Evolutionary conservation across 176 grass and related monocot species (phyloP).

Genomic region (Rhynchospora tenuis): DNA sequence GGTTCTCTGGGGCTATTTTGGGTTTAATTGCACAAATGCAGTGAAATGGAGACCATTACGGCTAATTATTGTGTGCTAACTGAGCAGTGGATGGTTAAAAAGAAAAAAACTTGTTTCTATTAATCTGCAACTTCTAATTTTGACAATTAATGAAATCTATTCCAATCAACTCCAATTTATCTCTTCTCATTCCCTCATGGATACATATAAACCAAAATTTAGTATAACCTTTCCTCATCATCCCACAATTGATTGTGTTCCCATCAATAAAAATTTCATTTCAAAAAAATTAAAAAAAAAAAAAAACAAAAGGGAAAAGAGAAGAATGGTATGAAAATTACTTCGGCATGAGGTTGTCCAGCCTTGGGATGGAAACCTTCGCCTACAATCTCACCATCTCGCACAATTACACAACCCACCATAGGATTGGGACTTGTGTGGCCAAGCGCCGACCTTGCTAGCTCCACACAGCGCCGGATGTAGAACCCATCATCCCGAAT

Average conservation of each 20-base stretch:
- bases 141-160: not conserved
- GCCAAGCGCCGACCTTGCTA: slow-evolving; percentile 61
- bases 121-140: not conserved
- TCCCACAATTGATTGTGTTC: not conserved
- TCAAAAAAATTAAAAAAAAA: not conserved
- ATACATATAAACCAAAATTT: not conserved
- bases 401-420: slow-evolving; percentile 88
- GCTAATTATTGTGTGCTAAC: not conserved
- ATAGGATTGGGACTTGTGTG: slow-evolving; percentile 90
- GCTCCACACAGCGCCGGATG: slow-evolving; percentile 68
- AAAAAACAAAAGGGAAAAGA: not conserved
- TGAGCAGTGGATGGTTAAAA: not conserved
- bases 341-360: slow-evolving; percentile 84
- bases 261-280: not conserved
- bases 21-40: not conserved
- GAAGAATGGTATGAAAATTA: slow-evolving; percentile 7
- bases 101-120: not conserved
- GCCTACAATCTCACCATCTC: slow-evolving; percentile 55
- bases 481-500: slow-evolving; percentile 46
- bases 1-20: not conserved
- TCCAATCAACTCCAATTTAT: not conserved
- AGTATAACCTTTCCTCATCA: not conserved
- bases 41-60: not conserved
- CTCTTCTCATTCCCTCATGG: not conserved
- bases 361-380: slow-evolving; percentile 91